Evolutionary conservation across 257 asterid genomes (phyloP).

Genomic region (Solanum lignicaule): DNA sequence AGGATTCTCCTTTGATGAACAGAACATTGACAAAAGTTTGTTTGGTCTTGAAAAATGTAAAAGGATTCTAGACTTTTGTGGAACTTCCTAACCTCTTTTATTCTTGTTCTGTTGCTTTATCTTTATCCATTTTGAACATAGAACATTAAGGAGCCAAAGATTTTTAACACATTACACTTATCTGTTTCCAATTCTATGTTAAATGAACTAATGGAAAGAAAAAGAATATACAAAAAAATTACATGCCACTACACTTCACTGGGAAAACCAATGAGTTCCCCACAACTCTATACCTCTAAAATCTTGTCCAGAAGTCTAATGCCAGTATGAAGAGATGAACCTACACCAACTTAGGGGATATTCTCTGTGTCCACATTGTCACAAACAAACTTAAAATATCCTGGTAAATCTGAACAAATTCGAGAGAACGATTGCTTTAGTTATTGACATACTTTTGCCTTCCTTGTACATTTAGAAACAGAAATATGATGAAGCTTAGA

Average conservation of each 20-base stretch:
- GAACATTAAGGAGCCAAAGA: neutral
- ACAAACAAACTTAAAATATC: neutral
- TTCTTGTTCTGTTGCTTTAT: neutral
- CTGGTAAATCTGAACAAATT: neutral
- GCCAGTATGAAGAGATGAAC: neutral
- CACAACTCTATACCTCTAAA: neutral
- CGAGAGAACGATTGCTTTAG: neutral
- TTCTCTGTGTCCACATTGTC: neutral
- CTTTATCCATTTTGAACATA: neutral
- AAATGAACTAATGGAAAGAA: neutral
- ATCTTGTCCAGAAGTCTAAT: neutral
- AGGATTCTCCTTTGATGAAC: neutral
- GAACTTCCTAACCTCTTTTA: neutral
- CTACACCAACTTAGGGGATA: neutral
- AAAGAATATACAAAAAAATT: neutral
- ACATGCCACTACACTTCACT: neutral
- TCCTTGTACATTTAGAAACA: neutral
- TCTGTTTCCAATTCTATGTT: neutral
- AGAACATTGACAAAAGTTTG: neutral
- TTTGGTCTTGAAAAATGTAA: neutral
- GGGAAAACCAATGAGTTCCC: neutral
- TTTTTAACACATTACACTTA: neutral
- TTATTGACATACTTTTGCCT: neutral
- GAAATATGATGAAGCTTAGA: neutral
- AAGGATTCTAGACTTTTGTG: neutral